These are phyloP conservation scores for Zygotorulaspora florentina DNA, from an alignment of 805 yeast species.

Conservation along the genomic window DNA sequence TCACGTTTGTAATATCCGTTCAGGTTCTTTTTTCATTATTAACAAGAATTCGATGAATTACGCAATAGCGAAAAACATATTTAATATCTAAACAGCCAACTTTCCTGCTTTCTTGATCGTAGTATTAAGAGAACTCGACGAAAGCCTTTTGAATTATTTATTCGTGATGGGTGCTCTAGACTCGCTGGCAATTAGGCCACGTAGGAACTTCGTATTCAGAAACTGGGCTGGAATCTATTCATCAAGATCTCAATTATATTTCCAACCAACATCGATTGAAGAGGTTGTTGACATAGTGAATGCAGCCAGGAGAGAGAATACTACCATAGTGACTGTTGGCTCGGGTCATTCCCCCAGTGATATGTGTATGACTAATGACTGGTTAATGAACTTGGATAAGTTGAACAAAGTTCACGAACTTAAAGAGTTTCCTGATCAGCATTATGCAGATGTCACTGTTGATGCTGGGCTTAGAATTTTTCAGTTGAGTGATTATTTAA, in stretches of 20 bases:
- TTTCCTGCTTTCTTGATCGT: background rate
- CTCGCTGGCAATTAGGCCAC: constrained; percentile 13
- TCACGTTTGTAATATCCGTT: background rate
- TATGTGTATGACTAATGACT: constrained; percentile 79
- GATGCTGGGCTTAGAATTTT: constrained; percentile 85
- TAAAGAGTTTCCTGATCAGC: constrained; percentile 49
- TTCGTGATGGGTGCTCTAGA: constrained; percentile 7
- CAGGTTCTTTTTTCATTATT: background rate
- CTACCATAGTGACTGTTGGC: constrained; percentile 80
- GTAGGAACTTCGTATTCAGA: constrained; percentile 36
- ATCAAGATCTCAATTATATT: constrained; percentile 69
- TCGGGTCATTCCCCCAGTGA: constrained; percentile 95
- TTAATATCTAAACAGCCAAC: background rate
- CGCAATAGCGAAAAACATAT: background rate
- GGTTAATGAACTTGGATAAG: constrained; percentile 84
- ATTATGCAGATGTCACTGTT: constrained; percentile 85
- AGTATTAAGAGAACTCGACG: background rate
- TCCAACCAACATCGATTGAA: constrained; percentile 71
- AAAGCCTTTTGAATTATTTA: background rate
- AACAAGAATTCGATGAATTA: background rate
- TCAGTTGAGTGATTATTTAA: constrained; percentile 66
- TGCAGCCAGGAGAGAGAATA: constrained; percentile 53
- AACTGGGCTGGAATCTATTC: constrained; percentile 88
- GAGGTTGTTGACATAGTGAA: constrained; percentile 65
- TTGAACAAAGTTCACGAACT: constrained; percentile 52